Base-by-base conservation (phyloP, 1,284 basidiomycete genomes). In the Schizopora paradoxa region DNA sequence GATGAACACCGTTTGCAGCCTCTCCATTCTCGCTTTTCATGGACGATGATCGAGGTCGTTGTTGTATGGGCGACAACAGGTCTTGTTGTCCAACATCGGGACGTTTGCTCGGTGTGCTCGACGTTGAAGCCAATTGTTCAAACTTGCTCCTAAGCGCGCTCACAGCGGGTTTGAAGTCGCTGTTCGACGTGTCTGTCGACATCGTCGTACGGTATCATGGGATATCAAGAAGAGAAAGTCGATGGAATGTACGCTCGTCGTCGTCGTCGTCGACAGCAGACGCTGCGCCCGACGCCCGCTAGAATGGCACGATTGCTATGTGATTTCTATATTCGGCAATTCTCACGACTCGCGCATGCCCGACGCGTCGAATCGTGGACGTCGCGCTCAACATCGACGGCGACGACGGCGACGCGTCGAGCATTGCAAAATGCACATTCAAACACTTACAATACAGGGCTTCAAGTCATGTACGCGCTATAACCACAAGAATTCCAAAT, bases 371-470 rank as follows among this genome's bases (percentile, higher is more conserved):
- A n/a, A n/a, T n/a, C n/a, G n/a, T n/a, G n/a, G n/a, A n/a, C n/a
- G n/a, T n/a, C n/a, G n/a, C n/a, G n/a, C n/a, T n/a, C n/a, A n/a
- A n/a, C n/a, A n/a, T n/a, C n/a, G n/a, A n/a, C n/a, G n/a, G n/a
- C n/a, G n/a, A n/a, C n/a, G n/a, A n/a, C n/a, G n/a, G n/a, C 35
- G 39, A 32, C 45, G 45, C 39, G 39, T 42, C 38, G 33, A 23
- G 21, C 19, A n/a, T 23, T 34, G 41, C 40, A 40, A 41, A 40
- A 86, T 87, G 88, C 82, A 83, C 60, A 93, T 93, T 68, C 92
- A 95, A 66, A 93, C 90, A 6, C 72, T 95, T 31, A 94, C 91
- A 1, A 90, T 97, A 51, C 90, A 93, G 60, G 94, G 95, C 53
- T 98, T 98, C 80, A 98, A 97, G 69, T 95, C 91, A 25, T 98